Evolutionary conservation across 805 yeast species (phyloP), one percentile per base, ranked within the genome.

Genomic region (Saccharomycopsis fodiens): DNA sequence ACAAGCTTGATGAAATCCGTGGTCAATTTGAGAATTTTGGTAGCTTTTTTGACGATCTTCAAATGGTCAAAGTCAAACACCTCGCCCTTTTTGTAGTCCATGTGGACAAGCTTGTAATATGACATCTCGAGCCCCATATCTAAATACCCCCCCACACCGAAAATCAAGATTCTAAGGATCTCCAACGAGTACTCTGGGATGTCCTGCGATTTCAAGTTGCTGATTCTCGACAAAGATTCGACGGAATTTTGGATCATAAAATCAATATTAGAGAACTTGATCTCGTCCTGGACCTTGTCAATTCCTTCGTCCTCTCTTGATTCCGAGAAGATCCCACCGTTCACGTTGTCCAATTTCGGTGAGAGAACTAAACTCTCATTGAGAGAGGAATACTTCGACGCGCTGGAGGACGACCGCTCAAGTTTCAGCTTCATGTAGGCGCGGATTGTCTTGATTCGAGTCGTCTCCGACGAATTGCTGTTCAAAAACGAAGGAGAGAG

Each of bases 41-140:
- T 72, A 3, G 79, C 69, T 7, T 67, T 58, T 23, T 75, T 66
- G 47, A 84, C 70, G 17, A 74, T 68, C 30, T 61, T 60, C 44
- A 85, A 58, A 53, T 70, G 75, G 4, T 63, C 58, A 39, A 83
- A 67, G 46, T 73, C 65, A 13, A 78, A 47, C 7, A 54, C 53
- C 12, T 55, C 57, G 50, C 50, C 57, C 52, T 53, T 61, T 38
- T 44, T 54, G 39, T 45, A 53, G 54, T 67, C 66, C 53, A 69
- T 65, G 53, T 65, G 64, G 42, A 59, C 61, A 27, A 76, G 59
- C 39, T 61, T 61, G 42, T 66, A 72, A 54, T 78, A 83, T 1
- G 87, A 70, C 3, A 79, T 76, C 54, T 86, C 96, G 35, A 89
- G 61, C 0, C 86, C 88, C 13, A 78, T 69, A 34, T 85, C 88